A percentile compares a stretch with the other conserved stretches of the same genome.
Evolutionary conservation across 2,329 filamentous ascomycete genomes (phyloP).

Genomic region (Fusarium secorum): DNA sequence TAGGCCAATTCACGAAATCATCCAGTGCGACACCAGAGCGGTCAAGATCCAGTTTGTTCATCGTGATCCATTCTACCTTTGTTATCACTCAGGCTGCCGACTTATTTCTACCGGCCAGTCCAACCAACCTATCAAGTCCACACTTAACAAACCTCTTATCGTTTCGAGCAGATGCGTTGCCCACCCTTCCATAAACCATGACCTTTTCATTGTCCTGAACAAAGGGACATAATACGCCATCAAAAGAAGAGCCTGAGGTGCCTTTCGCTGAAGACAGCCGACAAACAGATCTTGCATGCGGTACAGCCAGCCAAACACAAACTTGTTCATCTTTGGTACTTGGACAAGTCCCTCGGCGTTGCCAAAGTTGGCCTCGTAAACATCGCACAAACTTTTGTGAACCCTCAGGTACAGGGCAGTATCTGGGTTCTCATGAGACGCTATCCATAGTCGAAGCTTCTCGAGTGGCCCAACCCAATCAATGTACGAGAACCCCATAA

Average conservation of each 20-base stretch:
- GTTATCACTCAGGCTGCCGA: conserved; percentile 3
- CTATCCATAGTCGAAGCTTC: conserved; percentile 35
- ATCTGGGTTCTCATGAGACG: conserved; percentile 37
- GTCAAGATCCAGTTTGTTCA: not conserved
- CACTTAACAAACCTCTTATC: conserved; percentile 31
- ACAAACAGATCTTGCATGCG: conserved; percentile 41
- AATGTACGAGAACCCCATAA: conserved; percentile 32
- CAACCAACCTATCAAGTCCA: conserved; percentile 34
- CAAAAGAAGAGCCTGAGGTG: conserved; percentile 41
- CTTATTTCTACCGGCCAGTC: conserved; percentile 39
- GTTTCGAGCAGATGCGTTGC: conserved; percentile 35
- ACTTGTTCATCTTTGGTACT: conserved; percentile 25
- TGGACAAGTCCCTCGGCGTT: conserved; percentile 23
- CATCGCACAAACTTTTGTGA: conserved; percentile 34
- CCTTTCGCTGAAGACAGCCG: conserved; percentile 38
- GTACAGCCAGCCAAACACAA: conserved; percentile 44
- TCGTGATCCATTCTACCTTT: not conserved
- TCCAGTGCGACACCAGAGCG: not conserved
- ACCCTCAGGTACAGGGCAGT: conserved; percentile 38
- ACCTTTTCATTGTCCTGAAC: conserved; percentile 29
- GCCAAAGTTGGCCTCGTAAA: conserved; percentile 42
- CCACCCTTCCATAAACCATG: conserved; percentile 39
- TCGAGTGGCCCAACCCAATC: conserved; percentile 37
- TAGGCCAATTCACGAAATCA: not conserved
- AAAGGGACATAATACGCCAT: conserved; percentile 40